A percentile compares a stretch with the other conserved stretches of the same genome.
phyloP scores from a whole-genome alignment of 2,329 filamentous ascomycete species.

The Colletotrichum cereale region DNA sequence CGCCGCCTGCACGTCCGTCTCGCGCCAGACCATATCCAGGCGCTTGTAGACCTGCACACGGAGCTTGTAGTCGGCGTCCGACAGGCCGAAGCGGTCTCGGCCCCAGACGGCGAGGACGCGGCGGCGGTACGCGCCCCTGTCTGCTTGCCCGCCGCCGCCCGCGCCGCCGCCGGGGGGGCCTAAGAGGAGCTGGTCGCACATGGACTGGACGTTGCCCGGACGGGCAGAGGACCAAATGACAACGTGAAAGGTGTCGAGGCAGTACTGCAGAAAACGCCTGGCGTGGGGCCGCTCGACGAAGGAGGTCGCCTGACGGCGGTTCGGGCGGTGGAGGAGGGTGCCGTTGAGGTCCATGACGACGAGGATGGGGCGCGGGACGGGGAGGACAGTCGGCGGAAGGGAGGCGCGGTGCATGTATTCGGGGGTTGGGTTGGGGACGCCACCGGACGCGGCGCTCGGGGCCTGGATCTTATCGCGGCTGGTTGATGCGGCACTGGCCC shows the following conservation, averaged over 20 bases:
- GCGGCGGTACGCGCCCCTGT: conserved; percentile 57
- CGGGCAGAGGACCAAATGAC: conserved; percentile 93
- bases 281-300: conserved; percentile 79
- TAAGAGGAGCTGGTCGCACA: conserved; percentile 75
- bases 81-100: conserved; percentile 81
- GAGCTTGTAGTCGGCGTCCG: conserved; percentile 70
- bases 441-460: conserved; percentile 61
- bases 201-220: conserved; percentile 76
- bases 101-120: conserved; percentile 80
- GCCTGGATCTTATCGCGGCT: conserved; percentile 40
- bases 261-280: conserved; percentile 76
- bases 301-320: conserved; percentile 55
- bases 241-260: conserved; percentile 80
- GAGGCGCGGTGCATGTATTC: conserved; percentile 71
- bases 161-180: conserved; percentile 9
- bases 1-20: conserved; percentile 56
- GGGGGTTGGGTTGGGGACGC: conserved; percentile 70
- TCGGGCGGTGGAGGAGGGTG: conserved; percentile 82
- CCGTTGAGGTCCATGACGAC: conserved; percentile 95
- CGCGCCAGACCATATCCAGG: conserved; percentile 78
- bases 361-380: conserved; percentile 73
- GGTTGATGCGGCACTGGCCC: not conserved
- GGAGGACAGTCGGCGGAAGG: conserved; percentile 55
- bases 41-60: conserved; percentile 93
- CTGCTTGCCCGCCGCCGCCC: not conserved